phyloP scores from a whole-genome alignment of 768 basidiomycete species.

The Trametes meyenii region DNA sequence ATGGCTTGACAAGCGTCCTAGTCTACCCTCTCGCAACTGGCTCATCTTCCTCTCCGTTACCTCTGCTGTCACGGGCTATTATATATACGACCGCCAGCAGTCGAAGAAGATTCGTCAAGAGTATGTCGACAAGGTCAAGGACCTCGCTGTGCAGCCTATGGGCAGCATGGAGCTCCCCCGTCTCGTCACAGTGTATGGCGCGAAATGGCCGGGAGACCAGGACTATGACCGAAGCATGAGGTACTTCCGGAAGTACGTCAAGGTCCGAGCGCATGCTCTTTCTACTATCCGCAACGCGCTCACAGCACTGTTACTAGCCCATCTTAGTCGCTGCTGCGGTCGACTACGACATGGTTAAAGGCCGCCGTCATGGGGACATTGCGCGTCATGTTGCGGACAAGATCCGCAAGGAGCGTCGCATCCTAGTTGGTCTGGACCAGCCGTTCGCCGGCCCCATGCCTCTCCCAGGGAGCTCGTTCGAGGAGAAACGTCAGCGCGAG shows the following conservation, averaged over 20 bases:
- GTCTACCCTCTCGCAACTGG: conserved; percentile 91
- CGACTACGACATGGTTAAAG: conserved; percentile 84
- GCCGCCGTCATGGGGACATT: conserved; percentile 85
- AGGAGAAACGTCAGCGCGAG: conserved; percentile 57
- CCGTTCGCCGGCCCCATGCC: conserved; percentile 44
- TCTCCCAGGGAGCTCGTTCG: conserved; percentile 55
- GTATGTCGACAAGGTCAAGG: conserved; percentile 80
- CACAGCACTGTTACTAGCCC: conserved; percentile 56
- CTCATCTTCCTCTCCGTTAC: conserved; percentile 87
- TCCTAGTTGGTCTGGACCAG: conserved; percentile 64
- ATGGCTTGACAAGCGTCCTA: conserved; percentile 84
- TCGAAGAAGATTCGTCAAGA: conserved; percentile 76
- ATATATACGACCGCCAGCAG: conserved; percentile 84
- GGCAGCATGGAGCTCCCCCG: conserved; percentile 68
- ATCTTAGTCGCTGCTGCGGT: conserved; percentile 91
- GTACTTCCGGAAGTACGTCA: conserved; percentile 97
- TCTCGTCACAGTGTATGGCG: conserved; percentile 83
- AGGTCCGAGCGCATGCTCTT: conserved; percentile 57
- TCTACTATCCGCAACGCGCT: conserved; percentile 19
- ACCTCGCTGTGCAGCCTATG: conserved; percentile 70
- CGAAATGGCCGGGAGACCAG: conserved; percentile 94
- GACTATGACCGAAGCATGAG: conserved; percentile 81
- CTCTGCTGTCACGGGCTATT: conserved; percentile 68
- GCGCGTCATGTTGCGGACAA: conserved; percentile 74
- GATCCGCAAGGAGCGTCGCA: conserved; percentile 69